A percentile compares a stretch with the other conserved stretches of the same genome.
Evolutionary conservation across 2,329 filamentous ascomycete species (phyloP).

Genomic region (Talaromyces sp.): DNA sequence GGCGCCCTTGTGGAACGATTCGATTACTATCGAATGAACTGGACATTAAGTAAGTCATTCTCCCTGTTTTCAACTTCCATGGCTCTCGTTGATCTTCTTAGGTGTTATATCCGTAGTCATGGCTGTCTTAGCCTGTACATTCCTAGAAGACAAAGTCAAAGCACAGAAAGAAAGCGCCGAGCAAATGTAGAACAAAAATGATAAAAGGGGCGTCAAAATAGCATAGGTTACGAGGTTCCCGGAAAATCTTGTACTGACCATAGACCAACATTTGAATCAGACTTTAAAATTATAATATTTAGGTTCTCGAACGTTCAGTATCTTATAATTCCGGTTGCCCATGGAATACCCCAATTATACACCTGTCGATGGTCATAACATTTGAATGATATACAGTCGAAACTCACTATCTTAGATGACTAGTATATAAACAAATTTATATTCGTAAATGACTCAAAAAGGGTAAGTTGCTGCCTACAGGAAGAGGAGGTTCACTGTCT

Average conservation of each 20-base stretch:
- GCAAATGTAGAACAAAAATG: not conserved
- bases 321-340: too few relatives aligned
- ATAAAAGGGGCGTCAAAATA: not conserved
- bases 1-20: conserved; percentile 2
- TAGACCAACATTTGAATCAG: too few relatives aligned
- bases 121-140: not conserved
- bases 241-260: not conserved
- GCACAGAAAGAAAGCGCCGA: not conserved
- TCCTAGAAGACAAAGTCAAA: not conserved
- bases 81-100: not conserved
- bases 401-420: too few relatives aligned
- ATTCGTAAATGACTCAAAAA: too few relatives aligned
- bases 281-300: too few relatives aligned
- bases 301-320: too few relatives aligned
- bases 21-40: conserved; percentile 8
- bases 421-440: too few relatives aligned
- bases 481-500: too few relatives aligned
- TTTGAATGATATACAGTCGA: too few relatives aligned
- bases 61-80: not conserved
- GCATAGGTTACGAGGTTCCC: not conserved
- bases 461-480: too few relatives aligned
- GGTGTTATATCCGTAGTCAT: not conserved
- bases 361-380: too few relatives aligned
- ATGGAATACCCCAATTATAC: too few relatives aligned
- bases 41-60: conserved; percentile 3